Evolutionary conservation across 148 eudicot species (phyloP).

Genomic region (Dysphania ambrosioides): DNA sequence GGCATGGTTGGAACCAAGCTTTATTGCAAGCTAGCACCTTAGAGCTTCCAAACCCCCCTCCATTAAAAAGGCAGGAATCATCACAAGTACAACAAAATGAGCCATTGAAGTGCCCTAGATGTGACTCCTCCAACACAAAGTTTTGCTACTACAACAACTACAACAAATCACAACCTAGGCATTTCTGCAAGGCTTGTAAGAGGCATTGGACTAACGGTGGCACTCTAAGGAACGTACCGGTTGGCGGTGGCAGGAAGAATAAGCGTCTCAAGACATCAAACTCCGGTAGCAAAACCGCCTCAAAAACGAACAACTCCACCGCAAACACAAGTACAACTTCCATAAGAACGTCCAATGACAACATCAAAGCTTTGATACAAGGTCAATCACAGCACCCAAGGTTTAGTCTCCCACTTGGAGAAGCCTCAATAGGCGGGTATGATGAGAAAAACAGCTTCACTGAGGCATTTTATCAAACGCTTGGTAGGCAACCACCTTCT

Average conservation of each 20-base stretch:
- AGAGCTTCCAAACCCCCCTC: conserved; percentile 35
- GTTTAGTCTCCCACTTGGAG: conserved; percentile 17
- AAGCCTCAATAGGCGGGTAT: conserved; percentile 17
- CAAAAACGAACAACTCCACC: conserved; percentile 21
- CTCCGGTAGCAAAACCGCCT: conserved; percentile 22
- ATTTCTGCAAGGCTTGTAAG: conserved; percentile 85
- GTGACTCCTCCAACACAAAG: conserved; percentile 75
- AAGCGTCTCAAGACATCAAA: conserved; percentile 53
- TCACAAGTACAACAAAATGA: conserved; percentile 33
- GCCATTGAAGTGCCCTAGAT: conserved; percentile 70
- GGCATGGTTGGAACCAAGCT: conserved; percentile 39
- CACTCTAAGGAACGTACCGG: conserved; percentile 83
- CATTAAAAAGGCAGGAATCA: conserved; percentile 25
- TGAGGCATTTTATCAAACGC: conserved; percentile 29
- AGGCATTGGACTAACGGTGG: conserved; percentile 99
- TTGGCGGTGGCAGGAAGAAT: conserved; percentile 88
- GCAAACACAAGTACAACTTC: conserved; percentile 2
- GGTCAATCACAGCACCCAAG: conserved; percentile 12
- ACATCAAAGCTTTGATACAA: conserved; percentile 19
- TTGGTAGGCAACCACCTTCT: conserved; percentile 17
- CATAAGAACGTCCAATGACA: not conserved
- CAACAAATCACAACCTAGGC: conserved; percentile 86
- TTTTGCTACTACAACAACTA: conserved; percentile 94
- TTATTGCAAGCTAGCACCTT: conserved; percentile 28
- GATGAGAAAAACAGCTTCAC: conserved; percentile 27